phyloP scores from a whole-genome alignment of 2,329 filamentous ascomycete species.

The Ceratocystis smalleyi region DNA sequence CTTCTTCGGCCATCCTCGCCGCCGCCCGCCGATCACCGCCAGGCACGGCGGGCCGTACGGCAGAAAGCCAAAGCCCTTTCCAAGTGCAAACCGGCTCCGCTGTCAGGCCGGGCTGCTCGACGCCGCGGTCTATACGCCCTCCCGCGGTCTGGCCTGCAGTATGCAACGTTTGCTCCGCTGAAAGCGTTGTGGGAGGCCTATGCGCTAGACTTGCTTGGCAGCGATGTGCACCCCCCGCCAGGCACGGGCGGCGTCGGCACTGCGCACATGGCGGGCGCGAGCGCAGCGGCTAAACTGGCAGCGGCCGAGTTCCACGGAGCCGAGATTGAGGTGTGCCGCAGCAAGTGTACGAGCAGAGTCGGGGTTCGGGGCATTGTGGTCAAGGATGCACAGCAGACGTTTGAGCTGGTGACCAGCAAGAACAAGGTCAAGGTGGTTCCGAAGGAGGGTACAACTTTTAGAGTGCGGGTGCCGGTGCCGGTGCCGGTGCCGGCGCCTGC shows the following conservation, averaged over 20 bases:
- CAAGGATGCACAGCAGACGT: constrained; percentile 70
- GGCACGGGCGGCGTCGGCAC: constrained; percentile 44
- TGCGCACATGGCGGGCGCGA: constrained; percentile 38
- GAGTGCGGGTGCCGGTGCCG: constrained; percentile 49
- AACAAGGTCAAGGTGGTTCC: constrained; percentile 64
- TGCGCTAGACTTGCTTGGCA: constrained; percentile 56
- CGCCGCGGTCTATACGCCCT: constrained; percentile 55
- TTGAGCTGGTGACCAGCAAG: constrained; percentile 63
- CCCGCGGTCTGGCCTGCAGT: constrained; percentile 27
- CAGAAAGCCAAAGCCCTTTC: constrained; percentile 25
- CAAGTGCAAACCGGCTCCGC: constrained; percentile 39
- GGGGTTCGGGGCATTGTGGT: constrained; percentile 77
- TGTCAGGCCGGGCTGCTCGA: constrained; percentile 69
- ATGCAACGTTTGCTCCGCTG: constrained; percentile 61
- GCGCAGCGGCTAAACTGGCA: constrained; percentile 56
- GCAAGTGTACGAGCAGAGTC: constrained; percentile 64
- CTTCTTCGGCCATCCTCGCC: constrained; percentile 64
- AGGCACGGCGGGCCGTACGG: constrained; percentile 37
- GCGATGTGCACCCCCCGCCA: constrained; percentile 32
- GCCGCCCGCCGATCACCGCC: constrained; percentile 40
- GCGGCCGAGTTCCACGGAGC: constrained; percentile 89
- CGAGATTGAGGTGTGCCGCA: constrained; percentile 64
- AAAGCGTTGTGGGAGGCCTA: constrained; percentile 72
- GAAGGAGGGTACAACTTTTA: constrained; percentile 80
- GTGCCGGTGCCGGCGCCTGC: constrained; percentile 27